These are phyloP conservation scores for Saccharomycopsis lassenensis DNA, from an alignment of 805 yeast genomes.

Conservation along the genomic window DNA sequence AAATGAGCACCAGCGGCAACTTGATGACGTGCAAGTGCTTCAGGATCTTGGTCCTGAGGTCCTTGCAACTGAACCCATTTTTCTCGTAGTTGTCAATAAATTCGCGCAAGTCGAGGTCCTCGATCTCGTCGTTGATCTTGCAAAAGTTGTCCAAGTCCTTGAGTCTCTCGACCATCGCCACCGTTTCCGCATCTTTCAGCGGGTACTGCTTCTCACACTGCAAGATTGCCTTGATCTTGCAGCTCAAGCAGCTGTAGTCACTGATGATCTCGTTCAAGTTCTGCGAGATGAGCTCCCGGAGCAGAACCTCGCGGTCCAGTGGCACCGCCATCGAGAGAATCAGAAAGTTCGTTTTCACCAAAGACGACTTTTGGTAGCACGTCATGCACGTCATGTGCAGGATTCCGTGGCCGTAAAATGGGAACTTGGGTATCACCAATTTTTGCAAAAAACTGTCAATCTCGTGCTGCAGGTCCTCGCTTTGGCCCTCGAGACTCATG, in stretches of 20 bases:
- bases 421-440: constrained; percentile 45
- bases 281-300: constrained; percentile 44
- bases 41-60: constrained; percentile 52
- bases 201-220: constrained; percentile 24
- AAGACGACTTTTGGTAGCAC: constrained; percentile 54
- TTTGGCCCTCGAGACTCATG: constrained; percentile 18
- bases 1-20: constrained; percentile 60
- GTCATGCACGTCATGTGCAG: constrained; percentile 60
- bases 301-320: constrained; percentile 33
- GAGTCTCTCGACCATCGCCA: constrained; percentile 29
- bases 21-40: constrained; percentile 50
- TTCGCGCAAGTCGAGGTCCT: constrained; percentile 33
- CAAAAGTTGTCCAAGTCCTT: constrained; percentile 28
- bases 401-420: constrained; percentile 57
- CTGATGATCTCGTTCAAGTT: constrained; percentile 60
- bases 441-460: constrained; percentile 2
- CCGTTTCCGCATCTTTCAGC: constrained; percentile 15
- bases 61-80: constrained; percentile 32
- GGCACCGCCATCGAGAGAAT: constrained; percentile 75
- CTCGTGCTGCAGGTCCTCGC: constrained; percentile 7
- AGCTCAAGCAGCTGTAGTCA: constrained; percentile 69
- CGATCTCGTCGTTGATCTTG: constrained; percentile 56
- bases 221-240: constrained; percentile 42
- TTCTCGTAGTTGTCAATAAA: constrained; percentile 38
- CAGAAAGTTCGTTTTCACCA: constrained; percentile 39